Evolutionary conservation across 2,329 filamentous ascomycete species (phyloP).

Genomic region (Madurella mycetomatis): DNA sequence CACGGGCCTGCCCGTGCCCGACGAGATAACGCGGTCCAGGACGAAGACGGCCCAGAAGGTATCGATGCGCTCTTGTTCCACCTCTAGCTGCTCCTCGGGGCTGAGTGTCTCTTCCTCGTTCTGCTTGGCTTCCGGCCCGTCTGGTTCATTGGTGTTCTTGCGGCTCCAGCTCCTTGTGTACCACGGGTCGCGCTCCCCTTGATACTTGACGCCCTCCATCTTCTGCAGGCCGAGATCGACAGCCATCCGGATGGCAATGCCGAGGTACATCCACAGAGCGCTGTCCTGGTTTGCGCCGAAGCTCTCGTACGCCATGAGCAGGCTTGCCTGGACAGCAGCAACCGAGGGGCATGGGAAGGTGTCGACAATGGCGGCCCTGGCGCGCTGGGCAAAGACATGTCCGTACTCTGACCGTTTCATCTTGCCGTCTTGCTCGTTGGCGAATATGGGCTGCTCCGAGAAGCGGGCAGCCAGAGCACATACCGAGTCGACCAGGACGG

Average conservation of each 20-base stretch:
- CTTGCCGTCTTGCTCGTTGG: conserved; percentile 46
- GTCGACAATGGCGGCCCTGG: conserved; percentile 77
- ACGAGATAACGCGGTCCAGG: conserved; percentile 81
- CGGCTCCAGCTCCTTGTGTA: conserved; percentile 43
- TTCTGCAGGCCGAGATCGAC: conserved; percentile 80
- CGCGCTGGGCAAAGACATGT: conserved; percentile 72
- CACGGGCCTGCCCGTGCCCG: conserved; percentile 77
- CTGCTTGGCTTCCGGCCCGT: conserved; percentile 32
- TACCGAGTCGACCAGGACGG: conserved; percentile 81
- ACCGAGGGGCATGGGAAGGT: conserved; percentile 79
- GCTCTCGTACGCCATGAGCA: conserved; percentile 82
- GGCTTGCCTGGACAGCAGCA: conserved; percentile 75
- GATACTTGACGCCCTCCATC: conserved; percentile 65
- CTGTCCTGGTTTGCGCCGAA: conserved; percentile 87
- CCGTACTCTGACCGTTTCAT: conserved; percentile 64
- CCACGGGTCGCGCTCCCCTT: conserved; percentile 50
- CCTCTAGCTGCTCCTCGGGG: conserved; percentile 54
- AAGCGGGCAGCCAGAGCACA: conserved; percentile 80
- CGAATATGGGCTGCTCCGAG: conserved; percentile 56
- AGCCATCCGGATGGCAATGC: conserved; percentile 78
- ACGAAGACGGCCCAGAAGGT: conserved; percentile 91
- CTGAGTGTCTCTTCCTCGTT: conserved; percentile 40
- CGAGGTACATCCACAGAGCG: conserved; percentile 89
- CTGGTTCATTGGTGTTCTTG: conserved; percentile 27
- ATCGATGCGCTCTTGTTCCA: conserved; percentile 78